These are phyloP conservation scores for Diplotaxis tenuifolia DNA, from an alignment of 345 rosid species.

Conservation along the genomic window DNA sequence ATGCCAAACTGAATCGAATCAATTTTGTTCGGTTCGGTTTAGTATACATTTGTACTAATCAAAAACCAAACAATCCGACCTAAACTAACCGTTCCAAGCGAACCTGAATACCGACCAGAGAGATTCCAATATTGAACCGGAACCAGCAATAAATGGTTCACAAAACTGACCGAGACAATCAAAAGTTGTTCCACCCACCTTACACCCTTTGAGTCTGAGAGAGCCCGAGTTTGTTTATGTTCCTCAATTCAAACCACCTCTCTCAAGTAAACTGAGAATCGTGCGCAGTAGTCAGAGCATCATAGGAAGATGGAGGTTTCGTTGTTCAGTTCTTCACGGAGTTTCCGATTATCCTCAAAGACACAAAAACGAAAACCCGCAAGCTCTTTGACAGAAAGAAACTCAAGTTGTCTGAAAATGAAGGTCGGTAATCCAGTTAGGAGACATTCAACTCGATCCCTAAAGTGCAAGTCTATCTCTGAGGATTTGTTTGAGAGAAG, in stretches of 20 bases:
- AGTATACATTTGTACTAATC: no score
- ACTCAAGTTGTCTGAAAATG: constrained; percentile 21
- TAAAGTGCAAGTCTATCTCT: constrained; percentile 41
- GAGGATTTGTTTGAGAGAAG: constrained; percentile 61
- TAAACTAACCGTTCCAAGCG: no score
- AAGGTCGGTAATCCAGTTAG: constrained; percentile 24
- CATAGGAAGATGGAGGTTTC: constrained; percentile 46
- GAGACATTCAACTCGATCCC: constrained; percentile 26
- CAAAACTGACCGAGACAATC: no score
- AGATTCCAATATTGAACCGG: background rate
- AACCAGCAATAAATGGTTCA: background rate
- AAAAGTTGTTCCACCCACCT: background rate
- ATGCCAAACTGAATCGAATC: no score
- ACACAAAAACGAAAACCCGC: constrained; percentile 27
- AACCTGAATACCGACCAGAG: background rate
- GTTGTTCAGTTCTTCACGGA: constrained; percentile 39
- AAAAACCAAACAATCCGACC: no score
- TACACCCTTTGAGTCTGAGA: no score
- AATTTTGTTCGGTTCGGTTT: no score
- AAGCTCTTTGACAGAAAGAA: constrained; percentile 31
- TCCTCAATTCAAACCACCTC: no score
- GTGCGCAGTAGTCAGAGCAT: background rate
- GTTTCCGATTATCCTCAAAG: constrained; percentile 34
- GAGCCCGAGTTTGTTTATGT: no score
- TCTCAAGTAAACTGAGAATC: no score